Evolutionary conservation across 768 basidiomycete genomes (phyloP).

Genomic region (Leccinum ochraceum): DNA sequence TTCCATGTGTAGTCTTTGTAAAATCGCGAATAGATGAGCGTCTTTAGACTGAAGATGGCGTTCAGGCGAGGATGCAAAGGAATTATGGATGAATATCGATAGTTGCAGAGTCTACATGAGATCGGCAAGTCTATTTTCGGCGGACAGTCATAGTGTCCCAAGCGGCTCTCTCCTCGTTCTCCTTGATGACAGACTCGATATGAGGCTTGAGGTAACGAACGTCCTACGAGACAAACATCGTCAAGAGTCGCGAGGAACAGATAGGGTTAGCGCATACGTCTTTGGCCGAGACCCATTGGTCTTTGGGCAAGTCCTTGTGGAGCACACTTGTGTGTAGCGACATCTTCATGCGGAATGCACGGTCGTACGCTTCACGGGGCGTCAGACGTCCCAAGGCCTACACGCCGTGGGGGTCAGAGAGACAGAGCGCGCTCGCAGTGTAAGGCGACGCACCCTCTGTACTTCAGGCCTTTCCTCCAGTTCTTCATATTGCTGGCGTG

Average conservation of each 20-base stretch:
- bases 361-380: constrained; percentile 81
- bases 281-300: constrained; percentile 71
- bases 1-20: constrained; percentile 13
- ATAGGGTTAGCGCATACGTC: constrained; percentile 56
- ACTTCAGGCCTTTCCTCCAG: constrained; percentile 77
- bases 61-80: not conserved
- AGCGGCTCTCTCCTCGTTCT: constrained; percentile 70
- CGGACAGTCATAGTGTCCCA: constrained; percentile 82
- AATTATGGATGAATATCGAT: constrained; percentile 22
- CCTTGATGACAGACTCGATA: constrained; percentile 69
- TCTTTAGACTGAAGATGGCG: not conserved
- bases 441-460: constrained; percentile 59
- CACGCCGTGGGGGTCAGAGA: constrained; percentile 1
- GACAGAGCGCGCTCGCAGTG: not conserved
- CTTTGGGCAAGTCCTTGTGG: constrained; percentile 79
- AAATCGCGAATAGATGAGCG: constrained; percentile 15
- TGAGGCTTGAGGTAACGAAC: constrained; percentile 83
- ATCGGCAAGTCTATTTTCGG: constrained; percentile 53
- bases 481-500: constrained; percentile 40
- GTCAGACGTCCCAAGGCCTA: constrained; percentile 87
- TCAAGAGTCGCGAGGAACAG: constrained; percentile 5
- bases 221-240: constrained; percentile 56
- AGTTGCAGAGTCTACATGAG: constrained; percentile 27
- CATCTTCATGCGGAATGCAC: constrained; percentile 85
- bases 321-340: constrained; percentile 73